Base-by-base conservation (phyloP, 176 grass and related monocot species). In the Oryza glaberrima region DNA sequence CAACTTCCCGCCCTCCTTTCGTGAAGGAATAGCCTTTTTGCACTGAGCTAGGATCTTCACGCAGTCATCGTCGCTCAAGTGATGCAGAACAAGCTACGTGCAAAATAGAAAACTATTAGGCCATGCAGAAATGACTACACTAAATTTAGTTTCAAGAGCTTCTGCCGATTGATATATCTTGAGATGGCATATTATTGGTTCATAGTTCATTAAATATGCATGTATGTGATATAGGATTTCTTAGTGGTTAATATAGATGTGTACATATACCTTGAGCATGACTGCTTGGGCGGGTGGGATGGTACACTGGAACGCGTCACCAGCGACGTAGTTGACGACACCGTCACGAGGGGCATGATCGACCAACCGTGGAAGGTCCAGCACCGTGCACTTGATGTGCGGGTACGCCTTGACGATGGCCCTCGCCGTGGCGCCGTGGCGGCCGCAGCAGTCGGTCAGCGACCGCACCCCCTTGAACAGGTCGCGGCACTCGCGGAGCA, bases 251-350 rank as follows among this genome's bases (percentile, higher is more conserved):
- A 32, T 32, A 32, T 32, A 32, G 30, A 32, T 32, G 30, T 32
- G 30, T 38, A 38, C 9, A 20, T 76, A 56, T 76, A 88, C 85
- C 63, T 94, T 90, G 13, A 91, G 74, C 56, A 75, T 16, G 36
- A 88, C 89, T 6, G 76, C 82, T 78, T 83, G 81, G 64, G 88
- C 82, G 12, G 40, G 71, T n/a, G 92, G 92, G 51, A 94, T 75
- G 7, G 34, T 30, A 46, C 44, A 46, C 10, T 88, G 75, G 47
- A 94, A 88, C 73, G 86, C 76, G 61, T 90, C 73, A 40, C 92
- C 92, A 0, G 4, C 81, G 6, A 94, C 82, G 10, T 78, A 81
- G 63, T 88, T 73, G 3, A 94, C 41, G 0, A 60, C 25, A 6
- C 41, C 80, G 5, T 67, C 78, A 16, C 6, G 5, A 7, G 52